A percentile compares a stretch with the other conserved stretches of the same genome.
Conservation (phyloP, 2,329 filamentous ascomycete genomes). For the Helminthosporium solani region DNA sequence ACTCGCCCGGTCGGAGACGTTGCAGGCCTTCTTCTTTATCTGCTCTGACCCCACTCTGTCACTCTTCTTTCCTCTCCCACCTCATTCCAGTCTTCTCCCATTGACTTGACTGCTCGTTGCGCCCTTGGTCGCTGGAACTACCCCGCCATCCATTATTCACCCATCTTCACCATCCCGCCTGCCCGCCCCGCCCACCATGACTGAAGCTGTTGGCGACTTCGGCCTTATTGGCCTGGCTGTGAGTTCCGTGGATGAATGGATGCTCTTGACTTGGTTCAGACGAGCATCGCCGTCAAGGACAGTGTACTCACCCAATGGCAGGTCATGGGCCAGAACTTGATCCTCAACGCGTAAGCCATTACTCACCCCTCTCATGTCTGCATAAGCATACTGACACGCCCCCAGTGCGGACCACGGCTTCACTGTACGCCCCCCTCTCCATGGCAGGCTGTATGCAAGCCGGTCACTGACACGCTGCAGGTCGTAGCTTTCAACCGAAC, state of each 20-base stretch:
- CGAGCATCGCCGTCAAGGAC: constrained; percentile 1
- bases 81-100: constrained; percentile 27
- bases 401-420: constrained; percentile 63
- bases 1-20: constrained; percentile 36
- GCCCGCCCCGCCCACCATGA: constrained; percentile 28
- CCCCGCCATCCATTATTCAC: constrained; percentile 23
- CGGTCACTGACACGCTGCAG: constrained; percentile 21
- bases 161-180: neutral
- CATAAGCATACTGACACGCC: constrained; percentile 28
- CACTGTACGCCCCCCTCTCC: constrained; percentile 57
- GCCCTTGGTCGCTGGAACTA: constrained; percentile 33
- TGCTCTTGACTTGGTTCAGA: neutral
- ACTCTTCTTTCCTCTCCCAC: constrained; percentile 17
- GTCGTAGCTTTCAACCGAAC: constrained; percentile 98
- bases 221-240: constrained; percentile 56
- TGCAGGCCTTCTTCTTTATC: constrained; percentile 33
- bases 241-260: constrained; percentile 17
- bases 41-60: constrained; percentile 24
- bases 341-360: constrained; percentile 52
- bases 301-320: constrained; percentile 24
- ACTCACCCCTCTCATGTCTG: constrained; percentile 9
- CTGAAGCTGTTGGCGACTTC: constrained; percentile 52
- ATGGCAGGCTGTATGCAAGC: constrained; percentile 2
- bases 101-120: constrained; percentile 29
- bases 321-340: constrained; percentile 56